phyloP scores from a whole-genome alignment of 2,329 filamentous ascomycete genomes.

The Coniochaeta pulveracea region DNA sequence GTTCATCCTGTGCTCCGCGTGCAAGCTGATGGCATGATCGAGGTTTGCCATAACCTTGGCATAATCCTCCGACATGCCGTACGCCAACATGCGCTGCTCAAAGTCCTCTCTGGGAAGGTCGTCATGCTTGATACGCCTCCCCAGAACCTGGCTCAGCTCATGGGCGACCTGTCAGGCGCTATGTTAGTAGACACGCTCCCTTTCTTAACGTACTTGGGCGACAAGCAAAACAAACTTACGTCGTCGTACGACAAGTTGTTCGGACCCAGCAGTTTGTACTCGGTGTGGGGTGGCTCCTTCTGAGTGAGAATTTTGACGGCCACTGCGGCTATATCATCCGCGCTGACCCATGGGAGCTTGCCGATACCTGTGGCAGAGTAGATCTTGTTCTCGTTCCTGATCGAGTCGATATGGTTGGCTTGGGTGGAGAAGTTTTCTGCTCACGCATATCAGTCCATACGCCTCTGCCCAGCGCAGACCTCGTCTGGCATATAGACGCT shows the following conservation, averaged over 20 bases:
- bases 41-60: constrained; percentile 20
- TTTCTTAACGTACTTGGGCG: too few relatives aligned
- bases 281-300: constrained; percentile 25
- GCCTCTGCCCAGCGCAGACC: too few relatives aligned
- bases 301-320: constrained; percentile 27
- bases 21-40: constrained; percentile 21
- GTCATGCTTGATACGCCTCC: constrained; percentile 21
- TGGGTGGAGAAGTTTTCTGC: constrained; percentile 32
- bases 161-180: constrained; percentile 17
- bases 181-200: constrained; percentile 1
- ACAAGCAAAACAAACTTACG: constrained; percentile 10
- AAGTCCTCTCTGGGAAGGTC: constrained; percentile 19
- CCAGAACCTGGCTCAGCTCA: constrained; percentile 20
- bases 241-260: constrained; percentile 23
- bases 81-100: constrained; percentile 9
- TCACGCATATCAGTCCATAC: too few relatives aligned
- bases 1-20: constrained; percentile 22
- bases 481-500: constrained; percentile 7
- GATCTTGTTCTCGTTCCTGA: constrained; percentile 26
- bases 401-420: constrained; percentile 13
- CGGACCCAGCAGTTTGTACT: constrained; percentile 24
- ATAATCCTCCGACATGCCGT: constrained; percentile 20
- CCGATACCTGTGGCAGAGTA: constrained; percentile 30
- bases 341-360: constrained; percentile 32
- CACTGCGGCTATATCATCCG: constrained; percentile 33